Evolutionary conservation across 1,139 yeast species (phyloP).

Genomic region (Geotrichum candidum): DNA sequence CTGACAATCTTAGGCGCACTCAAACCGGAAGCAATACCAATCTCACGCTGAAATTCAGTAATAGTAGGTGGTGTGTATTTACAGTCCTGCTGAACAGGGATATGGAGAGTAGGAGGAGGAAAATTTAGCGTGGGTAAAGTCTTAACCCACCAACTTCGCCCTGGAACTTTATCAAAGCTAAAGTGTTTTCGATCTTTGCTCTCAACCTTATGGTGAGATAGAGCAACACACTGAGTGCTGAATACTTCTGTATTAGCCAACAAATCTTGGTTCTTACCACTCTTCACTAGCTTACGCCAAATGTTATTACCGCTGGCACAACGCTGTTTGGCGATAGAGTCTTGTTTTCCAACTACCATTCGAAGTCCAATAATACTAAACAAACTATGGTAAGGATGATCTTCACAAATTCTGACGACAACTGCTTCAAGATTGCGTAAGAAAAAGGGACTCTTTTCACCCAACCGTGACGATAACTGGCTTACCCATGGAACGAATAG

Average conservation of each 20-base stretch:
- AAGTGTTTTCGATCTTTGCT: slow-evolving; percentile 5
- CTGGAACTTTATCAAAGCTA: slow-evolving; percentile 5
- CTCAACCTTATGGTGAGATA: slow-evolving; percentile 38
- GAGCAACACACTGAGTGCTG: slow-evolving; percentile 45
- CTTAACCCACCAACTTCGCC: slow-evolving; percentile 47
- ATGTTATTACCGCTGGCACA: slow-evolving; percentile 23
- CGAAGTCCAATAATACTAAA: slow-evolving; percentile 49
- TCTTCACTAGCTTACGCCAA: slow-evolving; percentile 15
- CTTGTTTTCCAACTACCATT: slow-evolving; percentile 22
- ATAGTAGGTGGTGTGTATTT: slow-evolving; percentile 51
- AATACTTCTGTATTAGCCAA: slow-evolving; percentile 44
- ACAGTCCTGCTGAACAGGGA: slow-evolving; percentile 42
- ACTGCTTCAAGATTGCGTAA: slow-evolving; percentile 51
- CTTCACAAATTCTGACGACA: slow-evolving; percentile 46
- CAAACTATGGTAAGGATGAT: slow-evolving; percentile 74
- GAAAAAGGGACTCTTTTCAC: slow-evolving; percentile 38
- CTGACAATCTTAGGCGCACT: slow-evolving; percentile 78
- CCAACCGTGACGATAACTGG: slow-evolving; percentile 71
- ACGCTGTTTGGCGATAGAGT: slow-evolving; percentile 15
- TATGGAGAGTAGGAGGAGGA: slow-evolving; percentile 63
- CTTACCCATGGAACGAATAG: slow-evolving; percentile 76
- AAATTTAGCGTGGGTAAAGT: slow-evolving; percentile 42
- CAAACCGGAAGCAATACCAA: slow-evolving; percentile 69
- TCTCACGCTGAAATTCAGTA: slow-evolving; percentile 39
- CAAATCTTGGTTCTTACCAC: slow-evolving; percentile 20